phyloP scores from a whole-genome alignment of 306 rosid species.

The Luffa aegyptiaca region DNA sequence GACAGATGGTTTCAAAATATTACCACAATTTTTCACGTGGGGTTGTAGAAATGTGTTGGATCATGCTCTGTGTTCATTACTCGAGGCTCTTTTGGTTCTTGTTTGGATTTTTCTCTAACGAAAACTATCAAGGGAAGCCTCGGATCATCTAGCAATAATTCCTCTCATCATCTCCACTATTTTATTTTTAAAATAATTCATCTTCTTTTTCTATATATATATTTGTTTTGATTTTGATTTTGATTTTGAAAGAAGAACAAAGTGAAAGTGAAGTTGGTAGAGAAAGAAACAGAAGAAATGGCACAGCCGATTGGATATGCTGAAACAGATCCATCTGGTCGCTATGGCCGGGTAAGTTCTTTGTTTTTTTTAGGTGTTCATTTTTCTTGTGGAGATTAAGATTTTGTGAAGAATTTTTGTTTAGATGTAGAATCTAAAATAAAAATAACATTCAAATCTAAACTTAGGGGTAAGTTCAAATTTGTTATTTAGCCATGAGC shows the following conservation, averaged over 20 bases:
- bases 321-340: slow-evolving; percentile 81
- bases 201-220: not conserved
- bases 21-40: slow-evolving; percentile 30
- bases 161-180: too few species aligned
- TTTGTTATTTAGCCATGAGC: too few species aligned
- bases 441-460: too few species aligned
- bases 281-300: not conserved
- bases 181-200: too few species aligned
- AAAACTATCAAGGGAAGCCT: slow-evolving; percentile 77
- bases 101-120: slow-evolving; percentile 49
- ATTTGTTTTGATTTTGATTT: not conserved
- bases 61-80: slow-evolving; percentile 51
- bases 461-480: too few species aligned
- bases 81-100: slow-evolving; percentile 53
- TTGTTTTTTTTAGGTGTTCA: not conserved
- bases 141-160: slow-evolving; percentile 52
- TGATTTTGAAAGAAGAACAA: not conserved
- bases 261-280: not conserved
- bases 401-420: too few species aligned
- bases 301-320: slow-evolving; percentile 34
- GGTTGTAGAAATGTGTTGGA: slow-evolving; percentile 44
- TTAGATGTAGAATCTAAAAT: too few species aligned
- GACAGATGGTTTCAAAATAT: slow-evolving; percentile 38
- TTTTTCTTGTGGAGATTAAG: too few species aligned
- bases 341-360: slow-evolving; percentile 74